A percentile compares a stretch with the other conserved stretches of the same genome.
Evolutionary conservation across 768 basidiomycete species (phyloP).

Genomic region (Suillus paluster): DNA sequence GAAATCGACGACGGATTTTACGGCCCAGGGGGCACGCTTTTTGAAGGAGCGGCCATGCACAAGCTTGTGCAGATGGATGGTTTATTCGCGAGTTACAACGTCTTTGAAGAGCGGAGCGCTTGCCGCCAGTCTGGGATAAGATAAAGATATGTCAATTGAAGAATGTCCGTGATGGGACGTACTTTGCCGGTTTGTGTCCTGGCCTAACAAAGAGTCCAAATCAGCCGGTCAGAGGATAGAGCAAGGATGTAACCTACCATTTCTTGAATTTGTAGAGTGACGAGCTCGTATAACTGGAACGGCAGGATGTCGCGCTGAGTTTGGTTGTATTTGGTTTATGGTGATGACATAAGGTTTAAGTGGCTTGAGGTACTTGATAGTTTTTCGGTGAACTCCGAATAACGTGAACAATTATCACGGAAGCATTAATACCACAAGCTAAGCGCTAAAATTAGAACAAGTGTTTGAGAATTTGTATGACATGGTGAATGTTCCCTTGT

Average conservation of each 20-base stretch:
- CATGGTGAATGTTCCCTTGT: too few relatives aligned
- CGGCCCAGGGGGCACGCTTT: slow-evolving; percentile 95
- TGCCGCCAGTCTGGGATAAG: slow-evolving; percentile 62
- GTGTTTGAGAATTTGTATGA: too few relatives aligned
- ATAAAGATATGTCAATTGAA: slow-evolving; percentile 6
- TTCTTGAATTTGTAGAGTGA: slow-evolving; percentile 60
- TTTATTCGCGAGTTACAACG: slow-evolving; percentile 98
- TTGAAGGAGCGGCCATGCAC: slow-evolving; percentile 95
- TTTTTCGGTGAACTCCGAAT: slow-evolving; percentile 41
- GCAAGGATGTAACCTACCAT: slow-evolving; percentile 48
- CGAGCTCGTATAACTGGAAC: slow-evolving; percentile 28
- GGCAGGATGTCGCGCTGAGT: slow-evolving; percentile 40
- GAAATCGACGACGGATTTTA: slow-evolving; percentile 93
- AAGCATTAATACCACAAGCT: neutral
- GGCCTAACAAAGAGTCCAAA: slow-evolving; percentile 39
- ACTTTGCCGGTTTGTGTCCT: slow-evolving; percentile 38
- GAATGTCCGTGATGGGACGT: slow-evolving; percentile 30
- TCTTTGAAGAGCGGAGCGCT: slow-evolving; percentile 98
- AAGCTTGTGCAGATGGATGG: slow-evolving; percentile 95
- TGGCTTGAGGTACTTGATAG: slow-evolving; percentile 50
- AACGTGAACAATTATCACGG: neutral
- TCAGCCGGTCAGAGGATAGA: slow-evolving; percentile 19
- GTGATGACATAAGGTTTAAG: slow-evolving; percentile 58
- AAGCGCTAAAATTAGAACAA: neutral
- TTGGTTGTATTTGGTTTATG: slow-evolving; percentile 42